Base-by-base conservation (phyloP, 2,329 filamentous ascomycete genomes). In the Aureobasidium subglaciale region DNA sequence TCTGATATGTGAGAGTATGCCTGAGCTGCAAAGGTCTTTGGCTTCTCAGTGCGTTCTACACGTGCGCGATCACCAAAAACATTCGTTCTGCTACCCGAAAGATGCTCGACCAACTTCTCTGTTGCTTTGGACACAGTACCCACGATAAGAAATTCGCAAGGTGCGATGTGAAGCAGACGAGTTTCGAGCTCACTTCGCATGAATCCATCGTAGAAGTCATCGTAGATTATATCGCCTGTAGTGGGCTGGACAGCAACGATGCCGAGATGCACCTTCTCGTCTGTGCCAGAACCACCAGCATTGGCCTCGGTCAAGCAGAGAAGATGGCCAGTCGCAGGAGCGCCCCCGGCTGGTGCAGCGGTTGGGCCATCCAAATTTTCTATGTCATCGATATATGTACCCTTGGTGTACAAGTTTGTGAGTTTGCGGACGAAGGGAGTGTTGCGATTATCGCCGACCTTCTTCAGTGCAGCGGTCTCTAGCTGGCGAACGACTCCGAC, bases 141-240 rank as follows among this genome's bases (percentile, higher is more conserved):
- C 1, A 99, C 89, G 41, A 99, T 87, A 29, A 99, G 78, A 59
- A 99, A 90, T 69, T 99, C 93, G 71, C 91, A 96, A 0, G 93
- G 93, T 0, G 92, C 90, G 61, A 99, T 95, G 68, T 99, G 93
- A 27, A 99, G 75, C 24, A 99, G 75, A n/a, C 93, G 78, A 0
- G 93, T 99, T 73, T 99, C 93, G 30, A 99, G 87, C 68, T 99
- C 93, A 64, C 86, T 90, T 46, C 93, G 81, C 92, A 99, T 96
- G 72, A 97, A 97, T 2, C 92, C 90, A 65, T 99, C 93, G 63
- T 97, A 90, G 63, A 99, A 99, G 58, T 86, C 85, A 66, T 99
- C 93, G 64, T 96, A 95, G 56, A 97, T 87, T 63, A 99, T 90
- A 68, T 97, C 92, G 56, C 93, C 93, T 0, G 93, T 99, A 1